Evolutionary conservation across 2,329 filamentous ascomycete genomes (phyloP), one percentile per base, ranked within the genome.

Genomic region (Penicillium sp.): DNA sequence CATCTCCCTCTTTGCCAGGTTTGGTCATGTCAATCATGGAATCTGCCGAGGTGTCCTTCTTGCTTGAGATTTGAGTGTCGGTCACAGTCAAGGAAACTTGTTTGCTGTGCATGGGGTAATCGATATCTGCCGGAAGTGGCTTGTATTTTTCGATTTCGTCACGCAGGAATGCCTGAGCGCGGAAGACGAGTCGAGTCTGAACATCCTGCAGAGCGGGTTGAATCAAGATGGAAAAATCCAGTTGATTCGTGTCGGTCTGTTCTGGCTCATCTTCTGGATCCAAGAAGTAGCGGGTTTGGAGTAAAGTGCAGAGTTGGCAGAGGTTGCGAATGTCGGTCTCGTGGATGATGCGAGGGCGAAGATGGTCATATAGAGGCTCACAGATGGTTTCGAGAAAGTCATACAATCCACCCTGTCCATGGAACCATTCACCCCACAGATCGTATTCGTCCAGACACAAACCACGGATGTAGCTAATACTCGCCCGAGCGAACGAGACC

Each of bases 361-460:
- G 72, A 61, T 86, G 77, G 60, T 88, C 85, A 61, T 86, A 87
- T 25, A 88, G 73, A 2, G 85, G 84, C 65, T 88, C 85, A 64
- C 84, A 86, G 42, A 88, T 75, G 16, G 82, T 79, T 65, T 88
- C 85, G 1, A 88, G 72, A 56, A 86, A 88, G 53, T 87, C 82
- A 61, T 87, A 85, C 6, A 86, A 66, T 2, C 80, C 82, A 24
- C 77, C 80, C 52, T 86, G 81, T 3, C 80, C 82, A 54, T 84
- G 80, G 54, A 87, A 85, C 83, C 83, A 86, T 64, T 86, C 81
- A 4, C 76, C 76, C 83, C 84, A 88, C 7, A 88, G 70, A 47
- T 86, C 83, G 63, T 84, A 85, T 64, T 88, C 85, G 57, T 88
- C 85, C 48, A 85, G 71, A 57, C 84, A 87, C 14, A 87, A 79